A percentile compares a stretch with the other conserved stretches of the same genome.
phyloP scores from a whole-genome alignment of 305 asterid species.

The Withania somnifera region DNA sequence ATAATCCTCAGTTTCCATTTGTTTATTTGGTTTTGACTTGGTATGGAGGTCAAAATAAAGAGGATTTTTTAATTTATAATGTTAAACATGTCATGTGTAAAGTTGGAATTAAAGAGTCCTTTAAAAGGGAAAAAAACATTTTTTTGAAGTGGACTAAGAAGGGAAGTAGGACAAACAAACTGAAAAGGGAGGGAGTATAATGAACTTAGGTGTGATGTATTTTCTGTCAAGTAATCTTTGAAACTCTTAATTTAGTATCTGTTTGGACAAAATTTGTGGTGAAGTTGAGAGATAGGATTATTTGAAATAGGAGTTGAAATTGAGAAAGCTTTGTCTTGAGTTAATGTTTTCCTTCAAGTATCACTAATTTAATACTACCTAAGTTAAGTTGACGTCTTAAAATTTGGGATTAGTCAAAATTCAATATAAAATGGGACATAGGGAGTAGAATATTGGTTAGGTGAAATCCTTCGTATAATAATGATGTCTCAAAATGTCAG shows the following conservation, averaged over 20 bases:
- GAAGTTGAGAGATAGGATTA: not conserved
- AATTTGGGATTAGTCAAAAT: not conserved
- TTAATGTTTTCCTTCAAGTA: not conserved
- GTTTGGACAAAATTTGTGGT: not conserved
- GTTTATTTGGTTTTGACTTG: too few relatives aligned
- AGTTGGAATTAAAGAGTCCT: too few relatives aligned
- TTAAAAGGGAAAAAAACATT: too few relatives aligned
- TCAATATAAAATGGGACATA: not conserved
- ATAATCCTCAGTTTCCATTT: too few relatives aligned
- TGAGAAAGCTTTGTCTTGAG: not conserved
- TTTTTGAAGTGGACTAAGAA: too few relatives aligned
- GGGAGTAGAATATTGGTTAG: not conserved
- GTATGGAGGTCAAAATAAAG: too few relatives aligned
- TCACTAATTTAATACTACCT: not conserved
- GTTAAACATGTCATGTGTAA: too few relatives aligned
- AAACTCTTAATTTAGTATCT: not conserved
- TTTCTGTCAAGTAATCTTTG: not conserved
- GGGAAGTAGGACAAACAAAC: too few relatives aligned
- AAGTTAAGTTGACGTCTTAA: not conserved
- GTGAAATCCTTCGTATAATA: not conserved
- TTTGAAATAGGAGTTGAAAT: not conserved
- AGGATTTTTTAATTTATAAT: too few relatives aligned
- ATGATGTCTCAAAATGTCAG: slow-evolving; percentile 13
- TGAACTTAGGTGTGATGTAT: not conserved
- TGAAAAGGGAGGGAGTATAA: too few relatives aligned